phyloP scores from a whole-genome alignment of 2,329 filamentous ascomycete genomes.

The Cladophialophora bantiana region DNA sequence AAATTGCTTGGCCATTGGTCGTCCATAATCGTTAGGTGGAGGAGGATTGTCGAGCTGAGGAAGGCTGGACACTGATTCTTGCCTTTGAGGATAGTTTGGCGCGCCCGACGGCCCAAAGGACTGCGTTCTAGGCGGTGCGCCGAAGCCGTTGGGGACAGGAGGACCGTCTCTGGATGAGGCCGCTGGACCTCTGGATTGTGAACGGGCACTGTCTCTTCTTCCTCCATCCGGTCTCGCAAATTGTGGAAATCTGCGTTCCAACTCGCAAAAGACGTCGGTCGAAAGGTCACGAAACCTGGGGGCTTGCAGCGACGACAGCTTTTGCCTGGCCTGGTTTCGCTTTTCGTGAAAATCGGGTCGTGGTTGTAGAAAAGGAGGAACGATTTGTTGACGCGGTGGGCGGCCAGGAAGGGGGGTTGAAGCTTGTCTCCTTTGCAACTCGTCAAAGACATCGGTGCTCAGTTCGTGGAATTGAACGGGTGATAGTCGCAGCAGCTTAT shows the following conservation, averaged over 20 bases:
- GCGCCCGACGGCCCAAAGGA: conserved; percentile 31
- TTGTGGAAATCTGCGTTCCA: conserved; percentile 86
- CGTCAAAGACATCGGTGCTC: conserved; percentile 96
- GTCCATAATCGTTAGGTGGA: conserved; percentile 66
- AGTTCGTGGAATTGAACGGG: conserved; percentile 95
- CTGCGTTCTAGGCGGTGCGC: conserved; percentile 40
- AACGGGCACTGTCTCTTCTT: conserved; percentile 71
- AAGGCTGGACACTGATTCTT: conserved; percentile 30
- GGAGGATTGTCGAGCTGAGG: conserved; percentile 34
- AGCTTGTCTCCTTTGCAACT: conserved; percentile 85
- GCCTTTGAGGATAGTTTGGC: conserved; percentile 27
- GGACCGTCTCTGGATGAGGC: conserved; percentile 50
- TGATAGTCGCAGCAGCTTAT: conserved; percentile 90
- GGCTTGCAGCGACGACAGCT: conserved; percentile 85
- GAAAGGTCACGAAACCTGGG: conserved; percentile 89
- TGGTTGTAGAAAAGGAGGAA: conserved; percentile 78
- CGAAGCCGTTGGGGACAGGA: conserved; percentile 44
- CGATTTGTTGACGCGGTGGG: conserved; percentile 52
- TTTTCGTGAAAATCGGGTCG: conserved; percentile 93
- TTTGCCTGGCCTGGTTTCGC: conserved; percentile 95
- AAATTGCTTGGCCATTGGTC: conserved; percentile 85
- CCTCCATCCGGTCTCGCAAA: conserved; percentile 75
- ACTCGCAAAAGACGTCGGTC: conserved; percentile 93
- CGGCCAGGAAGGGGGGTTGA: conserved; percentile 53
- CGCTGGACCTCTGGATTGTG: conserved; percentile 64